Evolutionary conservation across 768 basidiomycete genomes (phyloP).

Genomic region (Omphalotus guepiniiformis): DNA sequence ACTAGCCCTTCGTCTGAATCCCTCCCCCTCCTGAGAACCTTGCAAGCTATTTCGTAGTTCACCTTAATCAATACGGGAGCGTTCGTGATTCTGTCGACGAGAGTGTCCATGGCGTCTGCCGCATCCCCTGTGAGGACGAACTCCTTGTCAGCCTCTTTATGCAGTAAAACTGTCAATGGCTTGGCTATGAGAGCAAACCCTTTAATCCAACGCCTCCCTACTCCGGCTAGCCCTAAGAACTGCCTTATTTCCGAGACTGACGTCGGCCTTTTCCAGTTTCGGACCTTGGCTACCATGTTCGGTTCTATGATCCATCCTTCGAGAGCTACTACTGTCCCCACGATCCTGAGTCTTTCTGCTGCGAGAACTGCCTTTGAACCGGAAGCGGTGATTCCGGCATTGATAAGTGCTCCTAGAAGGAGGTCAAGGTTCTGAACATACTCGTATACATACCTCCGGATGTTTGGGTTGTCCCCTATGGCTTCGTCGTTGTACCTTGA

Average conservation of each 20-base stretch:
- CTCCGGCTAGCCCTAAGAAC: no score
- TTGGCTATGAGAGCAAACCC: not conserved
- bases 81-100: not conserved
- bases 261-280: no score
- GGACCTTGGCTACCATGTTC: not conserved
- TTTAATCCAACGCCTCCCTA: not conserved
- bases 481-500: conserved; percentile 19
- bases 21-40: not conserved
- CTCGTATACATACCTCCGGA: conserved; percentile 27
- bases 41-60: not conserved
- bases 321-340: not conserved
- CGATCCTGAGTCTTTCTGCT: not conserved
- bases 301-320: conserved; percentile 5
- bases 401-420: not conserved
- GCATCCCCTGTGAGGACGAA: not conserved
- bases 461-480: conserved; percentile 20
- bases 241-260: no score
- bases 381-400: not conserved
- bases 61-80: not conserved
- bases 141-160: not conserved
- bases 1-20: conserved; percentile 10
- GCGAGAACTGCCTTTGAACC: not conserved
- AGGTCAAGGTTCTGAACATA: conserved; percentile 13
- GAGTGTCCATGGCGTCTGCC: not conserved
- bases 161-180: not conserved